phyloP scores from a whole-genome alignment of 2,329 filamentous ascomycete genomes.

The Microsporum canis region DNA sequence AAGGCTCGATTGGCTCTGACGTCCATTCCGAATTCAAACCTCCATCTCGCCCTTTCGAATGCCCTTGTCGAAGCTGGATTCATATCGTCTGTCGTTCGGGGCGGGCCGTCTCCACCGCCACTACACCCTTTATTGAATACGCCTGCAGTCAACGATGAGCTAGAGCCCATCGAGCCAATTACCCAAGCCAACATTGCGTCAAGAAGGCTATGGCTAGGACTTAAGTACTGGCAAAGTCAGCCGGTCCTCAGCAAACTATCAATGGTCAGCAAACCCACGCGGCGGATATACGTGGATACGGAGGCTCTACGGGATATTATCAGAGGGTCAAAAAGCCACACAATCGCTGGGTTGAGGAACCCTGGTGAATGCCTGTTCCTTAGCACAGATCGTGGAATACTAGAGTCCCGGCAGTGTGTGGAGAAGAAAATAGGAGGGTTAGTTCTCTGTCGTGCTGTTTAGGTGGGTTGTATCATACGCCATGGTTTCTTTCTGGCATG shows the following conservation, averaged over 20 bases:
- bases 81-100: slow-evolving; percentile 66
- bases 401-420: slow-evolving; percentile 74
- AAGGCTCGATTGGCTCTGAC: slow-evolving; percentile 74
- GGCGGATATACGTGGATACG: slow-evolving; percentile 56
- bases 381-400: slow-evolving; percentile 61
- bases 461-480: slow-evolving; percentile 14
- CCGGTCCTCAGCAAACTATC: slow-evolving; percentile 61
- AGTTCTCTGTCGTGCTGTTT: slow-evolving; percentile 59
- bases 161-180: slow-evolving; percentile 39
- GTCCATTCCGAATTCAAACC: slow-evolving; percentile 67
- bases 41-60: slow-evolving; percentile 64
- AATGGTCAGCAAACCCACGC: slow-evolving; percentile 62
- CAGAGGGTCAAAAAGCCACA: slow-evolving; percentile 54
- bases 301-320: slow-evolving; percentile 53
- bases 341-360: slow-evolving; percentile 59
- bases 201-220: slow-evolving; percentile 71
- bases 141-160: slow-evolving; percentile 31
- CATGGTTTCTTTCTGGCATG: slow-evolving; percentile 6
- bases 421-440: slow-evolving; percentile 70
- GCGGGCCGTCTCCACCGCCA: slow-evolving; percentile 49
- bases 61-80: slow-evolving; percentile 75
- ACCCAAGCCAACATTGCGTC: slow-evolving; percentile 60
- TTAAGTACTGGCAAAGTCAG: slow-evolving; percentile 80
- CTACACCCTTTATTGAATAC: slow-evolving; percentile 43
- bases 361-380: slow-evolving; percentile 77